phyloP scores from a whole-genome alignment of 2,329 filamentous ascomycete genomes.

The Tolypocladium sp. region DNA sequence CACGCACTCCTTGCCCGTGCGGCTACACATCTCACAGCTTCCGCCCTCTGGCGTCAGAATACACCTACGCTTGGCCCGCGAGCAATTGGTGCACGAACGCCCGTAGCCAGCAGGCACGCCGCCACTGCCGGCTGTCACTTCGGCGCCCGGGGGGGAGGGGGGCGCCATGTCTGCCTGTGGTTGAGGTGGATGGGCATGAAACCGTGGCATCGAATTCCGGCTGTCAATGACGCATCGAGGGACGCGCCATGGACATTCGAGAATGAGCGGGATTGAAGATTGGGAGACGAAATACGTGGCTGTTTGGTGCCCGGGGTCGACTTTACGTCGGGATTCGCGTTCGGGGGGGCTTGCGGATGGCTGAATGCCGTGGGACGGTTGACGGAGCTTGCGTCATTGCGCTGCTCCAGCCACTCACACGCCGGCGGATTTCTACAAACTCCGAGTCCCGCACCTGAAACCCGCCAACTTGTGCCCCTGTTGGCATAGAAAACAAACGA shows the following conservation, averaged over 20 bases:
- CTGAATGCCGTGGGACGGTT: neutral
- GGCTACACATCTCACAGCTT: slow-evolving; percentile 32
- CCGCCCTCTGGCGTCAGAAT: slow-evolving; percentile 24
- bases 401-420: neutral
- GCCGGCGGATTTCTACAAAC: neutral
- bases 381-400: neutral
- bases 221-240: neutral
- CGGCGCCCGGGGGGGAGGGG: neutral
- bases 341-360: neutral
- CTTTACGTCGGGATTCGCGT: neutral
- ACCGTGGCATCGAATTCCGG: neutral
- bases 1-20: slow-evolving; percentile 37
- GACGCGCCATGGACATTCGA: neutral
- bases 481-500: neutral
- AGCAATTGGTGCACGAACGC: slow-evolving; percentile 36
- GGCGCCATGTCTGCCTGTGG: neutral
- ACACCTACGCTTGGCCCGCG: slow-evolving; percentile 39
- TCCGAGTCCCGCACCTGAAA: neutral
- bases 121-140: neutral
- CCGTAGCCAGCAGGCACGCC: slow-evolving; percentile 30
- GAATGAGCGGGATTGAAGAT: neutral
- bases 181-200: neutral
- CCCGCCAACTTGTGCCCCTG: neutral
- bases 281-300: neutral
- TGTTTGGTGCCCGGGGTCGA: neutral